Percentiles rank a stretch among this genome's conserved stretches.
These are phyloP conservation scores for Penicilliopsis zonata DNA, from an alignment of 495 filamentous ascomycete genomes.

Conservation along the genomic window DNA sequence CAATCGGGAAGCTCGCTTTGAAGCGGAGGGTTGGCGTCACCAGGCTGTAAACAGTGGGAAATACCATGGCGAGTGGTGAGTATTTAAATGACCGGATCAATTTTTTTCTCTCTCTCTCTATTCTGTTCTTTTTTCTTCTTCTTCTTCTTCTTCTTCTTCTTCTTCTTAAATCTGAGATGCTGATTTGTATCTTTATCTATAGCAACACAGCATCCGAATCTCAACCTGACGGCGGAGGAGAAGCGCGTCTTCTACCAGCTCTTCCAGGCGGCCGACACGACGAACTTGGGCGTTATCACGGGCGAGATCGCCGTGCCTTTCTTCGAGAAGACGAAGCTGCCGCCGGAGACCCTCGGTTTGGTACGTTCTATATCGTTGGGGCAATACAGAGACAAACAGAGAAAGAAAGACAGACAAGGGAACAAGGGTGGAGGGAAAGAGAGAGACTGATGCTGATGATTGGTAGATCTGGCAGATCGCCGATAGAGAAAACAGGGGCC, in stretches of 20 bases:
- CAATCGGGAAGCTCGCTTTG: too few species aligned
- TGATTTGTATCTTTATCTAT: constrained; percentile 2
- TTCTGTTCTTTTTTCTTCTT: neutral
- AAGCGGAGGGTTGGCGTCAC: too few species aligned
- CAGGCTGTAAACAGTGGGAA: too few species aligned
- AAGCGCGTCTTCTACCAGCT: constrained; percentile 87
- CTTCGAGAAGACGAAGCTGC: constrained; percentile 89
- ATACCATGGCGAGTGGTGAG: too few species aligned
- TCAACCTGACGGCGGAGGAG: constrained; percentile 85
- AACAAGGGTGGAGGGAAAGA: too few species aligned
- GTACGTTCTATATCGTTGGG: constrained; percentile 50
- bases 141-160: constrained; percentile 1
- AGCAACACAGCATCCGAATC: constrained; percentile 44
- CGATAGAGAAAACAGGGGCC: constrained; percentile 88
- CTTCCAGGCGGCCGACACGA: constrained; percentile 79
- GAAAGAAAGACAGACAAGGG: too few species aligned
- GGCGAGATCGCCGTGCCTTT: constrained; percentile 95
- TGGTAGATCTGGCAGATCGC: constrained; percentile 99
- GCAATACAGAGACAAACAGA: too few species aligned
- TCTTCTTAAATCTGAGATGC: constrained; percentile 1
- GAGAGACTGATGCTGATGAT: too few species aligned
- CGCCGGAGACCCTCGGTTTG: constrained; percentile 78
- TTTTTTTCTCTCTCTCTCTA: too few species aligned
- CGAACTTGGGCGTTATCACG: constrained; percentile 84
- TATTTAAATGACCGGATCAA: too few species aligned